A percentile compares a stretch with the other conserved stretches of the same genome.
phyloP scores from a whole-genome alignment of 495 filamentous ascomycete species.

The Ramalina intermedia region DNA sequence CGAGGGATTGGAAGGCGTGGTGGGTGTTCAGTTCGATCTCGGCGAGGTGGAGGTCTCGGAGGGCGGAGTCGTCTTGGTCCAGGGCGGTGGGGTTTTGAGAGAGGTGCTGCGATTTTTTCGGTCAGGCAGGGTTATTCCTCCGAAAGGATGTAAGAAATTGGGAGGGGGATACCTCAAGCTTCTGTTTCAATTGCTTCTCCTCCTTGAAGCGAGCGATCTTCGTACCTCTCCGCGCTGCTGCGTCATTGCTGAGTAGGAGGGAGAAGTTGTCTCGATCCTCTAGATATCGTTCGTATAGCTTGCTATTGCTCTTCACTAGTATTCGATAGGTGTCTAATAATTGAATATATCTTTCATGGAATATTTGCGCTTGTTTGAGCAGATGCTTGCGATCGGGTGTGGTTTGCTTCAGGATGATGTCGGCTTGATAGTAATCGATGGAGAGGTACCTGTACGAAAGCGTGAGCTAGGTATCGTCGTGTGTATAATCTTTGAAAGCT shows the following conservation, averaged over 20 bases:
- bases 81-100: constrained; percentile 42
- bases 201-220: constrained; percentile 78
- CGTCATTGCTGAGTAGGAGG: constrained; percentile 52
- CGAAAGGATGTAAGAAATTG: too few species aligned
- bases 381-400: constrained; percentile 42
- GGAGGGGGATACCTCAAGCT: constrained; percentile 46
- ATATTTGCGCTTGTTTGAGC: constrained; percentile 45
- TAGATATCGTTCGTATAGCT: constrained; percentile 56
- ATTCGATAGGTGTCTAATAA: constrained; percentile 66
- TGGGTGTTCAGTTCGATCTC: constrained; percentile 59
- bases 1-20: constrained; percentile 70
- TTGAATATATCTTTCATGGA: constrained; percentile 65
- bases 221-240: constrained; percentile 54
- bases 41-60: constrained; percentile 64
- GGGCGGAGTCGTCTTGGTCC: constrained; percentile 60
- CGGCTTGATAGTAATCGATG: constrained; percentile 52
- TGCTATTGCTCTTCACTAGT: constrained; percentile 49
- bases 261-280: constrained; percentile 54
- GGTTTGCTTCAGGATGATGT: constrained; percentile 45
- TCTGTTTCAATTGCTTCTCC: constrained; percentile 76
- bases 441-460: constrained; percentile 43
- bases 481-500: constrained; percentile 18
- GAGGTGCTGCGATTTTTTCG: constrained; percentile 32
- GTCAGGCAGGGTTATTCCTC: neutral
- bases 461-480: constrained; percentile 10